phyloP scores from a whole-genome alignment of 208 protist genomes.

The Trypanosomatidae sp. region DNA sequence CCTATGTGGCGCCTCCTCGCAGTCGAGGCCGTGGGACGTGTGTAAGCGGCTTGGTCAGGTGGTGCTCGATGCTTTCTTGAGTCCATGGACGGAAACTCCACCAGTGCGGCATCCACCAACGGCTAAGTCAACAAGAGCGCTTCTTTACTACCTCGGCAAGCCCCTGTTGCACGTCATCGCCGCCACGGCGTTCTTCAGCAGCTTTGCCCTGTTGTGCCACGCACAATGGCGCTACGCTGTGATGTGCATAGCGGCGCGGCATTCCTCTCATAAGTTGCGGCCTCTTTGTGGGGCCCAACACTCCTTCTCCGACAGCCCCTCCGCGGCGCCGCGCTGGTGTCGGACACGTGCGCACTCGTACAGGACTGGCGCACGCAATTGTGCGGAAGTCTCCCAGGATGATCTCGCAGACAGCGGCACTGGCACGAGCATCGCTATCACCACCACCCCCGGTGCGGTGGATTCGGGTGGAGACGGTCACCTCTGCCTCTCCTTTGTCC shows the following conservation, averaged over 20 bases:
- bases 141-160: background rate
- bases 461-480: background rate
- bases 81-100: conserved; percentile 1
- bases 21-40: background rate
- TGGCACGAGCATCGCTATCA: background rate
- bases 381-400: background rate
- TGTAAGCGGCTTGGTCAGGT: background rate
- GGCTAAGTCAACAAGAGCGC: background rate
- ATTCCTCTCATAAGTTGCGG: background rate
- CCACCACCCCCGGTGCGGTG: background rate
- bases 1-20: background rate
- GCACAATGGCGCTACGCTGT: conserved; percentile 20
- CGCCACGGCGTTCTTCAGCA: conserved; percentile 26
- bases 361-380: background rate
- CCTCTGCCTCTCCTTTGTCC: background rate
- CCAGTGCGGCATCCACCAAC: too few relatives aligned
- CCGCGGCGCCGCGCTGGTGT: background rate
- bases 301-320: background rate
- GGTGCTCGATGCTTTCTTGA: conserved; percentile 8
- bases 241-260: conserved; percentile 2
- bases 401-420: background rate
- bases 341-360: background rate
- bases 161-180: conserved; percentile 10
- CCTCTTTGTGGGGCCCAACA: background rate
- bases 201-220: conserved; percentile 20